phyloP scores from a whole-genome alignment of 1,139 yeast genomes.

The Scheffersomyces illinoinensis region DNA sequence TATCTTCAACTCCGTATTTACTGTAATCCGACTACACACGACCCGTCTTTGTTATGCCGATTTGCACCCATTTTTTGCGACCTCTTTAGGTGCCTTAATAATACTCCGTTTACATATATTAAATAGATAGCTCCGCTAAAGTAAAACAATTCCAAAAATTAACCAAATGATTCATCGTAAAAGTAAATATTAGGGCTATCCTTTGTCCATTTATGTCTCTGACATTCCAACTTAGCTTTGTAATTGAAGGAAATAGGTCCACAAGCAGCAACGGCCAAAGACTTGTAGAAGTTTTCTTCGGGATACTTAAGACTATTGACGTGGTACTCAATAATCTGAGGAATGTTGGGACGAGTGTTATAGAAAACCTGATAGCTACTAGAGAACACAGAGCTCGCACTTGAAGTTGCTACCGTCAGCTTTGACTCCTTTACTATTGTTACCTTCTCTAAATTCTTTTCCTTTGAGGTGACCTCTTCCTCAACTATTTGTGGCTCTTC shows the following conservation, averaged over 20 bases:
- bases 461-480: background rate
- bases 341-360: slow-evolving; percentile 8
- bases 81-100: background rate
- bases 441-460: background rate
- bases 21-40: background rate
- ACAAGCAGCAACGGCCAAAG: slow-evolving; percentile 39
- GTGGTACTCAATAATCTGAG: slow-evolving; percentile 3
- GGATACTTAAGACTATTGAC: slow-evolving; percentile 4
- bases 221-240: slow-evolving; percentile 27
- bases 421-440: slow-evolving; percentile 13
- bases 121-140: background rate
- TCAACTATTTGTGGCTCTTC: background rate
- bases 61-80: background rate
- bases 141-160: background rate
- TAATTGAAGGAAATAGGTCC: slow-evolving; percentile 35
- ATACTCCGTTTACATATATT: background rate
- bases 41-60: background rate
- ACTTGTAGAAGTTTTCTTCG: slow-evolving; percentile 6
- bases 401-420: slow-evolving; percentile 10
- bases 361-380: background rate
- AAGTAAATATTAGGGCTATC: slow-evolving; percentile 37
- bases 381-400: background rate
- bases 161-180: slow-evolving; percentile 29
- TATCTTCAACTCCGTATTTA: too few species aligned
- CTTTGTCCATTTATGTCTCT: slow-evolving; percentile 24